Base-by-base conservation (phyloP, 2,329 filamentous ascomycete species). In the Aulographum hederae region DNA sequence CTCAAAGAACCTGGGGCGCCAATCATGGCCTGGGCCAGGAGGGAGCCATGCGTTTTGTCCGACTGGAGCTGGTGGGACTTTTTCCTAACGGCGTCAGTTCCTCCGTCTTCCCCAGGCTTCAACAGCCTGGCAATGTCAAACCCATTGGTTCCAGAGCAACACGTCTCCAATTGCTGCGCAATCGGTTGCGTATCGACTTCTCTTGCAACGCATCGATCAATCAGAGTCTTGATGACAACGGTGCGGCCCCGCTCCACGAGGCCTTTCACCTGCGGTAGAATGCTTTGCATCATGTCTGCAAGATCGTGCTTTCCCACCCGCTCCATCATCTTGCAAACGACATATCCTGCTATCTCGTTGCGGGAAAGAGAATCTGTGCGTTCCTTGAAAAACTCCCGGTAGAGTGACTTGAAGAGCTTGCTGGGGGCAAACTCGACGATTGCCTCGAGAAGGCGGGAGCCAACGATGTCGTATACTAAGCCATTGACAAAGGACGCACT, bases 271-370 rank as follows among this genome's bases (percentile, higher is more conserved):
- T 81, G 73, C 0, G 81, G 76, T 3, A 75, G 52, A 34, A 92
- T 78, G 43, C 73, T 65, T 30, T 73, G 62, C 34, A 84, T 68
- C 0, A 78, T 80, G 34, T 71, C 69, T 26, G 74, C 63, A 6
- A 98, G 63, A 46, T 94, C 84, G 37, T 93, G 82, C 47, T 81
- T 85, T 51, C 80, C 77, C 8, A 95, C 62, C 33, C 89, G 71
- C 48, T 82, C 79, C 27, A 98, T 60, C 3, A 91, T 73, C 35
- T 73, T 71, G 41, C 85, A 78, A 14, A 82, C 81, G 1, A 91
- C 78, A 46, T 93, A 95, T 16, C 73, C 78, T 4, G 89, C 84
- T 30, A 85, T 78, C 43, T 92, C 85, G 48, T 95, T 95, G 35
- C 84, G 76, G 4, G 86, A 70, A 36, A 93, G 67, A 25, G 72